Base-by-base conservation (phyloP, 805 yeast genomes). In the Myxozyma sirexii region DNA sequence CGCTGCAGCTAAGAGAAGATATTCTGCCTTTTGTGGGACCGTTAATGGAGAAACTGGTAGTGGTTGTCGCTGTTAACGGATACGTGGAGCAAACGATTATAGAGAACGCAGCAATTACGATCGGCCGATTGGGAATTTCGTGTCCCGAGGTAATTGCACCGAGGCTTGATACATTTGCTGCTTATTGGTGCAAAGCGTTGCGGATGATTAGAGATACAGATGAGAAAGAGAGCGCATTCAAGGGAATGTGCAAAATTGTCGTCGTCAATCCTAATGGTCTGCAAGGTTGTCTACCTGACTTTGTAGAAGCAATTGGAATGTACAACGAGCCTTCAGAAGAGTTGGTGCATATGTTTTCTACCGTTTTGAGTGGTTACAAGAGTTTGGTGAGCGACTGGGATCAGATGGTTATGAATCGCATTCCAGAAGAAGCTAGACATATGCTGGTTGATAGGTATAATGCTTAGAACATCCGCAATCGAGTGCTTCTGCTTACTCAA, bases 31-130 rank as follows among this genome's bases (percentile, higher is more conserved):
- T 81, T 68, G 71, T 86, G 46, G 74, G 72, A 39, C 84, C 83
- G 61, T 73, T 87, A 63, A 76, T 85, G 62, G 79, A 77, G 44
- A 72, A 84, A 23, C 73, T 89, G 57, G 81, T 87, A 15, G 79
- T 86, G n/a, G 71, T 89, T 48, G 63, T 77, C 23, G 52, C 58
- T 3, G 53, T 51, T 23, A 46, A 53, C 19, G 58, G 61, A 38
- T 83, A 83, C 62, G 78, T 82, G 3, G 84, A 82, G 64, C 80
- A 78, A 21, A 82, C 91, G 0, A 87, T 92, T 3, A 70, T 87
- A 64, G 97, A 92, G 70, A 94, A 94, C 72, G 84, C 92, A 0
- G 94, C 96, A 19, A 88, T 92, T 53, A 86, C 97, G 35, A 77
- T 93, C 53, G 98, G 98, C 15, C 80, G 97, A 66, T 76, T 94